Conservation (phyloP, 1,284 basidiomycete species). For the Papiliotrema laurentii region DNA sequence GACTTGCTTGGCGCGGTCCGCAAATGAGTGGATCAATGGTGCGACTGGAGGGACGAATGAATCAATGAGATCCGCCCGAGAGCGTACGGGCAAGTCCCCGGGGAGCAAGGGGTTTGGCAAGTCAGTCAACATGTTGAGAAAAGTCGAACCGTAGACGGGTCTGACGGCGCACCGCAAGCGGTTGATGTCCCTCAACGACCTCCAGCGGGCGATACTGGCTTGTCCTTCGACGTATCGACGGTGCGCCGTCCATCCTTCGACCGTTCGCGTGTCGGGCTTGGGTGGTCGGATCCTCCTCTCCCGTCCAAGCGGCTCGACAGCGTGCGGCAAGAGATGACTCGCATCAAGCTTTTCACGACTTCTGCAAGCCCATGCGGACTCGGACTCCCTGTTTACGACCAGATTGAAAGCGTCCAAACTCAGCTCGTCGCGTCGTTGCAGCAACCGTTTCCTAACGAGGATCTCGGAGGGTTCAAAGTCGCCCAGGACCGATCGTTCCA, state of each 20-base stretch:
- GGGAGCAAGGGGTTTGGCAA: slow-evolving; percentile 58
- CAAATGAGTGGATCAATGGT: slow-evolving; percentile 61
- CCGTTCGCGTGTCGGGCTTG: slow-evolving; percentile 63
- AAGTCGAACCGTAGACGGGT: slow-evolving; percentile 65
- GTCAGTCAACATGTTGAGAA: slow-evolving; percentile 52
- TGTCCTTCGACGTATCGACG: slow-evolving; percentile 57
- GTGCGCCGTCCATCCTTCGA: slow-evolving; percentile 65
- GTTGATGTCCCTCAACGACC: slow-evolving; percentile 70
- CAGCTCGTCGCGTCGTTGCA: slow-evolving; percentile 55
- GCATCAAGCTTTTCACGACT: slow-evolving; percentile 64
- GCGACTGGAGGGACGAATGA: slow-evolving; percentile 47
- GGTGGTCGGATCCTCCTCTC: slow-evolving; percentile 56
- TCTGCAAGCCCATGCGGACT: slow-evolving; percentile 54
- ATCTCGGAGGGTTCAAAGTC: slow-evolving; percentile 87
- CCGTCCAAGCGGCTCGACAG: slow-evolving; percentile 48
- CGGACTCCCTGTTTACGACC: slow-evolving; percentile 55
- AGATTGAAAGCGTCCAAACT: slow-evolving; percentile 66
- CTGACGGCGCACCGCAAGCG: slow-evolving; percentile 61
- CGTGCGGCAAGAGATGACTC: slow-evolving; percentile 60
- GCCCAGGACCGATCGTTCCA: slow-evolving; percentile 71
- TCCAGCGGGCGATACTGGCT: slow-evolving; percentile 60
- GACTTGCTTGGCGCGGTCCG: slow-evolving; percentile 58
- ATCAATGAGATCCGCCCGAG: slow-evolving; percentile 24
- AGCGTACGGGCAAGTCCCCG: slow-evolving; percentile 51
- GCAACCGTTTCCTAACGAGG: slow-evolving; percentile 67